Evolutionary conservation across 2,329 filamentous ascomycete species (phyloP).

Genomic region (Dothiorella sarmentorum): DNA sequence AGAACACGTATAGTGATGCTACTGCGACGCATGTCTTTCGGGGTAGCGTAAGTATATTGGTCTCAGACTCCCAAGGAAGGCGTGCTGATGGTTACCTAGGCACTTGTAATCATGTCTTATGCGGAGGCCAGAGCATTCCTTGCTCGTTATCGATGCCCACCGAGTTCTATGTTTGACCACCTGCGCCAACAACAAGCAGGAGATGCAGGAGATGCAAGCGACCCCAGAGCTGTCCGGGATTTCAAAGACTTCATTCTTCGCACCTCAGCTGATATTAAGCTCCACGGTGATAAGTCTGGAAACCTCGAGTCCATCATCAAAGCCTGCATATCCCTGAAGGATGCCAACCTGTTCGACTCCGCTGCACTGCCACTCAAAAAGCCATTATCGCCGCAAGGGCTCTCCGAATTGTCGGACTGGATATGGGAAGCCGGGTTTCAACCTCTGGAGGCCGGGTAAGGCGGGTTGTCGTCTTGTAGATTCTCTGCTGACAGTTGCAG

Average conservation of each 20-base stretch:
- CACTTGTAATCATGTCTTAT: not conserved
- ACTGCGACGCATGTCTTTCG: not conserved
- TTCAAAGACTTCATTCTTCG: not conserved
- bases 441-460: not conserved
- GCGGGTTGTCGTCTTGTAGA: too few species aligned
- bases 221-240: not conserved
- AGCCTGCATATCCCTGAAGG: not conserved
- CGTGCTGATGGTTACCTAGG: not conserved
- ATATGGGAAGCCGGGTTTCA: not conserved
- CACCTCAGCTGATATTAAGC: not conserved
- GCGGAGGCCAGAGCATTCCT: not conserved
- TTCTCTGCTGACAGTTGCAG: not conserved
- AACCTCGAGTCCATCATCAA: not conserved
- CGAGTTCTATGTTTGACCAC: not conserved
- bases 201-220: not conserved
- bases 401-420: not conserved
- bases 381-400: not conserved
- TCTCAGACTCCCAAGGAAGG: too few species aligned
- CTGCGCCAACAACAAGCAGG: not conserved
- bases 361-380: not conserved
- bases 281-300: not conserved
- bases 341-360: not conserved
- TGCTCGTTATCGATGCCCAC: not conserved
- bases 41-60: not conserved
- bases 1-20: not conserved